Evolutionary conservation across 2,329 filamentous ascomycete genomes (phyloP).

Genomic region (Drechslera avenae): DNA sequence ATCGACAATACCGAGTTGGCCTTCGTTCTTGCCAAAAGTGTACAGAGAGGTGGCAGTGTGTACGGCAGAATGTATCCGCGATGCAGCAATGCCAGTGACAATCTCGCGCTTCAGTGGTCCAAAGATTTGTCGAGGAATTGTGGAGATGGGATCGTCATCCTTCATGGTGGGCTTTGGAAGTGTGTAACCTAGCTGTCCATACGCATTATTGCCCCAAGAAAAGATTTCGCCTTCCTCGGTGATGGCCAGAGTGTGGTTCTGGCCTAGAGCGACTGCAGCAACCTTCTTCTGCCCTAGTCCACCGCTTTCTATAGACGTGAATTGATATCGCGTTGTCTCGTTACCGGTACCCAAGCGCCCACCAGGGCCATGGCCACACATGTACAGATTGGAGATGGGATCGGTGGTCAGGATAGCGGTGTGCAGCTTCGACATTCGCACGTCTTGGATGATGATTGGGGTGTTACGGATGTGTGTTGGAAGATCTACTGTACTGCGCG

Average conservation of each 20-base stretch:
- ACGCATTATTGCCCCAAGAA: conserved; percentile 90
- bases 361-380: conserved; percentile 89
- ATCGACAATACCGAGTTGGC: conserved; percentile 91
- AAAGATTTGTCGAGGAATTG: conserved; percentile 84
- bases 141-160: conserved; percentile 84
- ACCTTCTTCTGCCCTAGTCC: conserved; percentile 75
- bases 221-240: conserved; percentile 87
- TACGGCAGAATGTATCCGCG: conserved; percentile 87
- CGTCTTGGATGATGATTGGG: conserved; percentile 77
- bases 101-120: conserved; percentile 86
- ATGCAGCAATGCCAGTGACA: conserved; percentile 83
- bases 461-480: conserved; percentile 74
- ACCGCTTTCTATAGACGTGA: conserved; percentile 78
- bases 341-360: conserved; percentile 88
- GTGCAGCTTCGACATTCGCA: conserved; percentile 88
- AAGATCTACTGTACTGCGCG: conserved; percentile 59
- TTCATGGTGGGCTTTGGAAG: conserved; percentile 69
- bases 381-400: conserved; percentile 85
- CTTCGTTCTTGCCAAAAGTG: conserved; percentile 94
- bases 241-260: conserved; percentile 88
- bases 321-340: conserved; percentile 86
- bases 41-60: conserved; percentile 82
- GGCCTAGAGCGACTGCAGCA: conserved; percentile 78
- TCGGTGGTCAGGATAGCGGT: conserved; percentile 88
- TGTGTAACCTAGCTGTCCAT: conserved; percentile 83